A percentile compares a stretch with the other conserved stretches of the same genome.
Conservation (phyloP, 2,329 filamentous ascomycete genomes). For the Phaeosphaeriaceae sp. region DNA sequence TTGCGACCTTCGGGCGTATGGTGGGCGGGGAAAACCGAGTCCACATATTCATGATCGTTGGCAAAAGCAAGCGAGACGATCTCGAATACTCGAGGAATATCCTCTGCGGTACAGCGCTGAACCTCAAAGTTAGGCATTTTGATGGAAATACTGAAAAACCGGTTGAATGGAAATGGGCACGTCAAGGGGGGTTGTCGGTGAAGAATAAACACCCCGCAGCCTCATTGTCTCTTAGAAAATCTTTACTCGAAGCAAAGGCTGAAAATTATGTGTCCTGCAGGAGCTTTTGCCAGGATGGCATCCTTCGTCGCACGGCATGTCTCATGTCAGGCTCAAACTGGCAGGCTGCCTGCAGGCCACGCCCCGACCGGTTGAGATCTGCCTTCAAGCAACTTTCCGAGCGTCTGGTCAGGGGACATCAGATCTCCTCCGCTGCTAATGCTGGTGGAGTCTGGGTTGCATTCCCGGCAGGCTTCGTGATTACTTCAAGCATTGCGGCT, state of each 20-base stretch:
- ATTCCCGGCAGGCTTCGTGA: background rate
- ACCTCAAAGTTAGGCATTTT: slow-evolving; percentile 11
- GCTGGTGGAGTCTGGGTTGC: background rate
- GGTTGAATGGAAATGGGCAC: background rate
- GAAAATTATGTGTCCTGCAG: background rate
- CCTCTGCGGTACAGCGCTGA: slow-evolving; percentile 11
- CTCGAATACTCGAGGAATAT: slow-evolving; percentile 18
- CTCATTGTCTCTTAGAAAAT: background rate
- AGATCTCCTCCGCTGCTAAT: background rate
- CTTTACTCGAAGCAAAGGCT: background rate
- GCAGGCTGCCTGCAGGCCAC: background rate
- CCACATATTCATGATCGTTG: slow-evolving; percentile 18
- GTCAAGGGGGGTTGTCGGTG: background rate
- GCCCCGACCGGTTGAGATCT: background rate
- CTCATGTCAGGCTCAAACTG: background rate
- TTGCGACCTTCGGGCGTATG: slow-evolving; percentile 4
- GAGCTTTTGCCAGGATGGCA: background rate
- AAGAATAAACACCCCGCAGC: background rate
- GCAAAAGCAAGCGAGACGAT: slow-evolving; percentile 18
- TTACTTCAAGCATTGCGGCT: background rate
- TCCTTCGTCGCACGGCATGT: background rate
- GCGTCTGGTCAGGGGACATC: background rate
- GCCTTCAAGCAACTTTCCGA: background rate
- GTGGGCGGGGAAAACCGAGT: slow-evolving; percentile 13
- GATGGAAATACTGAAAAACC: background rate